Conservation (phyloP, 345 rosid genomes). For the Acer campestre region DNA sequence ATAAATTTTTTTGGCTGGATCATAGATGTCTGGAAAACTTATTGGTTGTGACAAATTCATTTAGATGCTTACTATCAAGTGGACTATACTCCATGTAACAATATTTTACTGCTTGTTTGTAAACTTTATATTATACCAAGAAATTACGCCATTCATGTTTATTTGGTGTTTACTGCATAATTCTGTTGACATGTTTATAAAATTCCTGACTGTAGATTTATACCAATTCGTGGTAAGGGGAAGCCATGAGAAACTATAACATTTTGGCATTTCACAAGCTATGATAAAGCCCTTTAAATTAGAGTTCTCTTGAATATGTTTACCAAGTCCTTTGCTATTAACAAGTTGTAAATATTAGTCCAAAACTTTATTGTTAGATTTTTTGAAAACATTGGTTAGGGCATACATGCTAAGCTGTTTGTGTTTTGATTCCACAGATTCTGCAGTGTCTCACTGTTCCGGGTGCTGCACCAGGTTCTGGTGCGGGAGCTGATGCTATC, state of each 20-base stretch:
- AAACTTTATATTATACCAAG: neutral
- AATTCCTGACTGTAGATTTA: neutral
- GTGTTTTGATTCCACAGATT: slow-evolving; percentile 55
- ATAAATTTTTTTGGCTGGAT: neutral
- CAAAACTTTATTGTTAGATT: neutral
- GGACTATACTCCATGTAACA: neutral
- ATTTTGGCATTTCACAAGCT: neutral
- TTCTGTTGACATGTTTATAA: neutral
- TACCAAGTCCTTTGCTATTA: neutral
- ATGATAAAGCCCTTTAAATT: neutral
- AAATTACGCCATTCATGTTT: neutral
- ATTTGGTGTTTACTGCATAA: neutral
- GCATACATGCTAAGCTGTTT: slow-evolving; percentile 14
- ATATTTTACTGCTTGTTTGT: neutral
- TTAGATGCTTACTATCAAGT: neutral
- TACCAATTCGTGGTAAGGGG: neutral
- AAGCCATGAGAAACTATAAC: neutral
- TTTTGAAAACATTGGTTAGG: neutral
- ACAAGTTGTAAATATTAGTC: neutral
- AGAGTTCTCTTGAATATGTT: neutral
- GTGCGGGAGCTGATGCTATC: slow-evolving; percentile 35
- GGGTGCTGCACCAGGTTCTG: slow-evolving; percentile 30
- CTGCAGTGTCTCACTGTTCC: slow-evolving; percentile 89
- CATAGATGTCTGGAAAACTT: neutral
- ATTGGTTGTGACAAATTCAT: neutral